Evolutionary conservation across 2,329 filamentous ascomycete species (phyloP), one percentile per base, ranked within the genome.

Genomic region (Sordariomycetes sp.): DNA sequence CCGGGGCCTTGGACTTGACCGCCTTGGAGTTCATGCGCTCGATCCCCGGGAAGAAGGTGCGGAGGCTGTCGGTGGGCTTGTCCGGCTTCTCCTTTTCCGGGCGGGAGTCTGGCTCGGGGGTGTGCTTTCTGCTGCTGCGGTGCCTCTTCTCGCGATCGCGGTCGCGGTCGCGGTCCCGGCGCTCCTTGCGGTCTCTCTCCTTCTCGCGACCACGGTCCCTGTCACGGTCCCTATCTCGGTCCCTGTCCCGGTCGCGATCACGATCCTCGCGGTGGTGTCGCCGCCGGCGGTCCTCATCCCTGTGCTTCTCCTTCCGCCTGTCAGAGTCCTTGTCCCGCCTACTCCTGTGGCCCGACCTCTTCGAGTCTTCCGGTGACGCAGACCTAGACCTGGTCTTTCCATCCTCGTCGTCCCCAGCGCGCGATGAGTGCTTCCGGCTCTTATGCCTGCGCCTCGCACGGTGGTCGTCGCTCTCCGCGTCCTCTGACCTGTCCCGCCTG

Each of bases 311-410:
- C 32, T 64, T 66, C 43, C 77, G 74, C 58, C 69, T 74, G 64
- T 46, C 40, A 16, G 40, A 46, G 40, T 46, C 40, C 18, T 14
- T 16, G 50, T 87, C 82, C 62, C 78, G 79, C 56, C 81, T 84
- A 63, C 83, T 84, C 61, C 83, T 81, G 64, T 85, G 81, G 54
- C 78, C 76, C 7, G 81, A 79, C 58, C 78, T 72, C 62, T 79
- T 82, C 43, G 78, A 77, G 11, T 79, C 77, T 14, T 83, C 81
- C 1, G 80, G 81, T 2, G 88, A 90, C 5, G 78, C 77, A 5
- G 87, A 89, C 59, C 86, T 79, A 0, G 85, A 84, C 43, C 69
- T 69, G 48, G 79, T 40, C 25, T 18, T 40, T n/a, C 46, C 43
- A 24, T 32, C 40, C 14, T 51, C 74, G 55, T 76, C 74, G 20